A percentile compares a stretch with the other conserved stretches of the same genome.
These are phyloP conservation scores for Globisporangium middletonii DNA, from an alignment of 352 stramenopile genomes.

Conservation along the genomic window DNA sequence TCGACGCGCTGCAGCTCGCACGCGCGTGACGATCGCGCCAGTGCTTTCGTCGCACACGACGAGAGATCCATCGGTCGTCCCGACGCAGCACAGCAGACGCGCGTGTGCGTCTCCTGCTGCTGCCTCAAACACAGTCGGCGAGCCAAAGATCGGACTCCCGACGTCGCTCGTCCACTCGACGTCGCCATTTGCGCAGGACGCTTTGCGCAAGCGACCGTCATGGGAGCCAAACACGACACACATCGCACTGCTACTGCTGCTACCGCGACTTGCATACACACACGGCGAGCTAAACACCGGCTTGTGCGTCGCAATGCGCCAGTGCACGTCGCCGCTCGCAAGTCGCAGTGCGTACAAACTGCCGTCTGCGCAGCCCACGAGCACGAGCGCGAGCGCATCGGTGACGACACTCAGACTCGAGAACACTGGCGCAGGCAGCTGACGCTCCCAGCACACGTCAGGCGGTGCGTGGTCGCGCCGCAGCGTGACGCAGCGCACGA, in stretches of 20 bases:
- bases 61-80: slow-evolving; percentile 32
- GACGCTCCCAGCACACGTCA: slow-evolving; percentile 7
- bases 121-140: slow-evolving; percentile 24
- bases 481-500: slow-evolving; percentile 19
- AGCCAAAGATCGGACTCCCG: slow-evolving; percentile 37
- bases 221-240: slow-evolving; percentile 42
- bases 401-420: slow-evolving; percentile 27
- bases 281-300: slow-evolving; percentile 58
- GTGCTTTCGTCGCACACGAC: slow-evolving; percentile 36
- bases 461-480: background rate
- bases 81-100: slow-evolving; percentile 30
- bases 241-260: slow-evolving; percentile 1
- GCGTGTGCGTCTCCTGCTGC: background rate
- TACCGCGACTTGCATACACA: slow-evolving; percentile 16
- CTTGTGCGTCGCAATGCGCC: slow-evolving; percentile 34
- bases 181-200: slow-evolving; percentile 19
- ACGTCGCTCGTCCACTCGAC: slow-evolving; percentile 30
- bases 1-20: background rate
- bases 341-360: slow-evolving; percentile 31
- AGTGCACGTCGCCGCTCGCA: slow-evolving; percentile 19
- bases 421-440: slow-evolving; percentile 48
- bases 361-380: slow-evolving; percentile 47
- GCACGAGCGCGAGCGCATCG: slow-evolving; percentile 12
- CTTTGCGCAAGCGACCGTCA: slow-evolving; percentile 39
- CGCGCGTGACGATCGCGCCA: slow-evolving; percentile 19